A percentile compares a stretch with the other conserved stretches of the same genome.
Evolutionary conservation across 495 filamentous ascomycete species (phyloP).

Genomic region (Tuber aestivum): DNA sequence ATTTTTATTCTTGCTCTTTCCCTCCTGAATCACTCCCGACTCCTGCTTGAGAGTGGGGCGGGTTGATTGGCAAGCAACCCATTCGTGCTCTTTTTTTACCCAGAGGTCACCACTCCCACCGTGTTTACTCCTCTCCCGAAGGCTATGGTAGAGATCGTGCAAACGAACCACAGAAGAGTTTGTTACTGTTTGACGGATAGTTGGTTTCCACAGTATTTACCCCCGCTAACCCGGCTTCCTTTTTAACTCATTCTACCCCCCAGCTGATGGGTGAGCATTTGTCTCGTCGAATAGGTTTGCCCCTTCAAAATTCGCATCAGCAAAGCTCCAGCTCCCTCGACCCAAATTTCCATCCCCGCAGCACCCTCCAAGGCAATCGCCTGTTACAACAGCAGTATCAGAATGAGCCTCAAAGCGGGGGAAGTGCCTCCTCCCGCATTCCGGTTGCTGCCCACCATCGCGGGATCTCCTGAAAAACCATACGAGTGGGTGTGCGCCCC

Average conservation of each 20-base stretch:
- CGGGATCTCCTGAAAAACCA: neutral
- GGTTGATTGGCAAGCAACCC: neutral
- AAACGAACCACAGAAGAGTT: neutral
- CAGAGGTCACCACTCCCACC: neutral
- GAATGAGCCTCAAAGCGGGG: neutral
- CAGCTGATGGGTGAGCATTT: neutral
- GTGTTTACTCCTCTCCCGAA: neutral
- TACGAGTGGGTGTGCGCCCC: neutral
- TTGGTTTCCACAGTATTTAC: neutral
- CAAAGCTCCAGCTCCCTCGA: neutral
- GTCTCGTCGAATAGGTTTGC: neutral
- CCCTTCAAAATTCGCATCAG: neutral
- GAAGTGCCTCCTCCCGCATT: neutral
- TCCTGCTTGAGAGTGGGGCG: constrained; percentile 1
- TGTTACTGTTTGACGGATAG: neutral
- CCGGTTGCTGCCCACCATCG: neutral
- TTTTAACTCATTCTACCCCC: neutral
- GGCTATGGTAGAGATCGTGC: neutral
- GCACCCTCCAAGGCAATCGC: neutral
- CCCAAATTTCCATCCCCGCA: neutral
- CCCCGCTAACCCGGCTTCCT: neutral
- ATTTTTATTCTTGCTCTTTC: neutral
- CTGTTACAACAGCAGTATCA: neutral
- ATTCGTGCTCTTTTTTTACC: neutral
- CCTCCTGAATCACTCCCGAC: neutral